These are phyloP conservation scores for Nannochloris sp. DNA, from an alignment of 139 green algal genomes.

Conservation along the genomic window DNA sequence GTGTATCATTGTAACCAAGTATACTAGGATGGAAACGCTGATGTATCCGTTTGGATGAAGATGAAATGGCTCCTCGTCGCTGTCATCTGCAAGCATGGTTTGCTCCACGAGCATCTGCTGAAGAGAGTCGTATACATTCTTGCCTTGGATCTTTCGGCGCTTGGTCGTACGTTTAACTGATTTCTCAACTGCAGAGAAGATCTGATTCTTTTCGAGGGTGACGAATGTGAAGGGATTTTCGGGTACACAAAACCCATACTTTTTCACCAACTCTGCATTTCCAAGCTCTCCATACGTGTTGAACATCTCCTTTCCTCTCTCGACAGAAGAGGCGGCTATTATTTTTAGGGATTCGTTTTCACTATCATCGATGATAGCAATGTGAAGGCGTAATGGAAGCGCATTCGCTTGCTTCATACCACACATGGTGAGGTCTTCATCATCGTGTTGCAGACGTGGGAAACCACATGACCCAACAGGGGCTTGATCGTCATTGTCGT, in stretches of 20 bases:
- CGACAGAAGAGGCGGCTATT: constrained; percentile 43
- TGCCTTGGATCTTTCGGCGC: not conserved
- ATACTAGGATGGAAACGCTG: not conserved
- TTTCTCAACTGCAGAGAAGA: not conserved
- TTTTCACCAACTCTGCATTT: constrained; percentile 48
- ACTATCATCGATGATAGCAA: constrained; percentile 42
- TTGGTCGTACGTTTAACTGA: not conserved
- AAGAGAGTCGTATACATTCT: not conserved
- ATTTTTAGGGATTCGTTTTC: constrained; percentile 45
- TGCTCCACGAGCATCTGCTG: constrained; percentile 6
- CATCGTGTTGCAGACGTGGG: not conserved
- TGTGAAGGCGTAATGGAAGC: constrained; percentile 51
- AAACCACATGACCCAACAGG: not conserved
- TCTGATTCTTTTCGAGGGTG: not conserved
- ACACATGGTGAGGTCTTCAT: not conserved
- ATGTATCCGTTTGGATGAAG: constrained; percentile 33
- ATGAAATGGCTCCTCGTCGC: constrained; percentile 37
- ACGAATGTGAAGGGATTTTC: constrained; percentile 40
- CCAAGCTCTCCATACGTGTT: constrained; percentile 57
- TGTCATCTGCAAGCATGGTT: constrained; percentile 22
- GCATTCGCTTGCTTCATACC: constrained; percentile 17
- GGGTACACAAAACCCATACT: constrained; percentile 55
- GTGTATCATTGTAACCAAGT: not conserved
- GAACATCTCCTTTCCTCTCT: constrained; percentile 41
- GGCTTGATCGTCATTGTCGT: constrained; percentile 4